phyloP scores from a whole-genome alignment of 306 rosid species.

The Dalbergia oliveri region DNA sequence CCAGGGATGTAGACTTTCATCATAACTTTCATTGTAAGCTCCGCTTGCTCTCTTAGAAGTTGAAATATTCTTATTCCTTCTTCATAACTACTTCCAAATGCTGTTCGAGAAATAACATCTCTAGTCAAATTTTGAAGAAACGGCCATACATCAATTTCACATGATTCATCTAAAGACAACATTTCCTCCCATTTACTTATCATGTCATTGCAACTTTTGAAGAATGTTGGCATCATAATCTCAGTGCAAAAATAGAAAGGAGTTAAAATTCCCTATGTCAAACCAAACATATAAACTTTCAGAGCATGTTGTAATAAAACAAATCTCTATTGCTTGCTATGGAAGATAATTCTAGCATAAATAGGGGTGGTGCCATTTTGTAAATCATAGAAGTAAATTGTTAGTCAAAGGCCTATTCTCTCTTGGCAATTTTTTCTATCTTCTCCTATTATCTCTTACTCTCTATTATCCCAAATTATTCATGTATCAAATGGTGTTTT shows the following conservation, averaged over 20 bases:
- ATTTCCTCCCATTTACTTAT: neutral
- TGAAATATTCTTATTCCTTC: slow-evolving; percentile 65
- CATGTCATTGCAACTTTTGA: neutral
- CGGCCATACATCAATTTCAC: too few species aligned
- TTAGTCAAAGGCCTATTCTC: too few species aligned
- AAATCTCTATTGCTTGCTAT: too few species aligned
- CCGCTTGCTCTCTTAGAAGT: slow-evolving; percentile 51
- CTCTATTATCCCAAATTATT: too few species aligned
- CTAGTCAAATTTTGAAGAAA: too few species aligned
- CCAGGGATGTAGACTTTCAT: slow-evolving; percentile 51
- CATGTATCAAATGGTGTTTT: too few species aligned
- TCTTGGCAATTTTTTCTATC: too few species aligned
- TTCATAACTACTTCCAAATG: slow-evolving; percentile 62
- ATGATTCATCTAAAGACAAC: neutral
- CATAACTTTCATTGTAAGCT: neutral
- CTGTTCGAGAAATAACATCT: slow-evolving; percentile 53
- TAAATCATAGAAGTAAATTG: too few species aligned
- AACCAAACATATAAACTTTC: neutral
- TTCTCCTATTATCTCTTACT: too few species aligned
- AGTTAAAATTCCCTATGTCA: neutral
- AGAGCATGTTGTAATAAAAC: neutral
- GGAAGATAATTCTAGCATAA: too few species aligned
- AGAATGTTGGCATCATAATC: neutral
- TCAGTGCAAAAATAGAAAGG: neutral
- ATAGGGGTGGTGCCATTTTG: too few species aligned